phyloP scores from a whole-genome alignment of 176 grass and related monocot species.

The Coix lacrymajobi region DNA sequence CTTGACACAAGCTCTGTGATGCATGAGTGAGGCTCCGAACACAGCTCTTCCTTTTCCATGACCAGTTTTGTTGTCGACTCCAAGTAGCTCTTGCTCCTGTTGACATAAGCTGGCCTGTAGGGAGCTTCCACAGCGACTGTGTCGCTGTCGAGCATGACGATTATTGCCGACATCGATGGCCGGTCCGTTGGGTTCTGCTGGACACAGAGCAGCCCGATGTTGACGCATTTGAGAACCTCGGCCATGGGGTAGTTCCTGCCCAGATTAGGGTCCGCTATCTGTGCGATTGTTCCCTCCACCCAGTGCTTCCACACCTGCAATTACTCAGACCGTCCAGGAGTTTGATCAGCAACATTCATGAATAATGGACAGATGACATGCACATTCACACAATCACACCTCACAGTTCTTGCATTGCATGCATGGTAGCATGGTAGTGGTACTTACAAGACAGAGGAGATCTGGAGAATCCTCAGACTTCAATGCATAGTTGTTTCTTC shows the following conservation, averaged over 20 bases:
- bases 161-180: conserved; percentile 30
- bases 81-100: not conserved
- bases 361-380: no score
- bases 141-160: conserved; percentile 22
- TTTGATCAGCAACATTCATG: no score
- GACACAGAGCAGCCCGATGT: conserved; percentile 42
- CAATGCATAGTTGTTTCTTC: conserved; percentile 13
- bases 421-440: no score
- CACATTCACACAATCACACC: no score
- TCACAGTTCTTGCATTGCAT: no score
- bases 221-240: conserved; percentile 26
- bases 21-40: not conserved
- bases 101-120: not conserved
- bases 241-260: conserved; percentile 4
- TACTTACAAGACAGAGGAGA: not conserved
- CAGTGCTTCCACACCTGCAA: conserved; percentile 48
- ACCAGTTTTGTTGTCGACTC: not conserved
- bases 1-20: not conserved
- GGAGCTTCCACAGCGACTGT: not conserved
- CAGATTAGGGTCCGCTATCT: conserved; percentile 20
- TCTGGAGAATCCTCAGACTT: not conserved
- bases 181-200: conserved; percentile 28
- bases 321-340: no score
- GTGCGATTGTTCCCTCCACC: conserved; percentile 13
- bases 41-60: not conserved